Base-by-base conservation (phyloP, 495 filamentous ascomycete genomes). In the Aspergillus incahuasiensis region DNA sequence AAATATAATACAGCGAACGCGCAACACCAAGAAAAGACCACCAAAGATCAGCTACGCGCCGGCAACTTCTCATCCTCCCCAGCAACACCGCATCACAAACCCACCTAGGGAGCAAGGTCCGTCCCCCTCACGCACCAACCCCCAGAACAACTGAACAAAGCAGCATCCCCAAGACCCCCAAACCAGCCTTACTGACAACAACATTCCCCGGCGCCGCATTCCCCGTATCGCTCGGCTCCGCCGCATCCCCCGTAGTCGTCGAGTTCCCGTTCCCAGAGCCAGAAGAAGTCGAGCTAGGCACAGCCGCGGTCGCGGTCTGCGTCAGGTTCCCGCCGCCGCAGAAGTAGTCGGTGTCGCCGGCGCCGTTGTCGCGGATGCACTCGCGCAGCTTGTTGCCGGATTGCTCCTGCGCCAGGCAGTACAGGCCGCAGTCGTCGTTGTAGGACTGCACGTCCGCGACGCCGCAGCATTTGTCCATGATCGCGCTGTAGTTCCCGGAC, bases 351-450 rank as follows among this genome's bases (percentile, higher is more conserved):
- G 49, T 48, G 48, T 67, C 59, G 7, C 57, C 55, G 19, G 63
- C 68, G 39, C 72, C 70, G 43, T 73, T 62, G 24, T 56, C 55
- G 41, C 55, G 60, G 15, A 78, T 50, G 49, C 78, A 81, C 18
- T 57, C 20, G 12, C 52, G 58, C 32, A 81, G 65, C 2, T 67
- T 50, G 8, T 48, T 39, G 55, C 76, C 62, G 25, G 54, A 67
- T 51, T 81, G 77, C 12, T 63, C 74, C 40, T 70, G 66, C 3
- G 77, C 77, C 11, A 77, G 73, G 56, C 79, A 81, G 71, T 79
- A 81, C 45, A 76, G 59, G 21, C 69, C 72, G 67, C 79, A 81
- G 60, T 68, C 70, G 66, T 71, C 60, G 45, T 73, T 64, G 68
- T 77, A 79, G 16, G 69, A 68, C 13, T 66, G 48, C 28, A 77